These are phyloP conservation scores for Nakaseomyces glabratus DNA, from an alignment of 1,139 yeast species.

Conservation along the genomic window DNA sequence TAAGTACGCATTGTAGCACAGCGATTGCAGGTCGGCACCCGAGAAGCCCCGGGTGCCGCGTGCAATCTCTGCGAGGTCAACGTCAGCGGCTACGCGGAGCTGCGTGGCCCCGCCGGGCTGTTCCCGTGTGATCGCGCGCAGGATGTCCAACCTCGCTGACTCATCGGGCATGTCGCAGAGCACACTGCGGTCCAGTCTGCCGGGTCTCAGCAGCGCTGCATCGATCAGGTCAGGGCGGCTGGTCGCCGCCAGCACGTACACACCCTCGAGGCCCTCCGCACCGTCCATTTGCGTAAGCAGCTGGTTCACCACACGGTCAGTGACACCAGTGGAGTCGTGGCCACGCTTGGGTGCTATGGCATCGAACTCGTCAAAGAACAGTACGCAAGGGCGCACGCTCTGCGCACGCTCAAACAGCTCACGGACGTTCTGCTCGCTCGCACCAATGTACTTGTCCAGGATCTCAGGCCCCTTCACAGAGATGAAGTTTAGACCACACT, in stretches of 20 bases:
- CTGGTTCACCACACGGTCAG: constrained; percentile 95
- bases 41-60: constrained; percentile 64
- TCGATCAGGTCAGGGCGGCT: constrained; percentile 92
- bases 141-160: constrained; percentile 66
- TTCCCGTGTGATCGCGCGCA: constrained; percentile 31
- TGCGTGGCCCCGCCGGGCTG: constrained; percentile 30
- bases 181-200: constrained; percentile 86
- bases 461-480: constrained; percentile 96
- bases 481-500: constrained; percentile 88
- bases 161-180: constrained; percentile 77
- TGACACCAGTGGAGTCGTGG: constrained; percentile 95
- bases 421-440: constrained; percentile 89
- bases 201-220: constrained; percentile 90
- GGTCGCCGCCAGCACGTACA: constrained; percentile 92
- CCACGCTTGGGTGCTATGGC: constrained; percentile 98
- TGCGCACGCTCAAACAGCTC: constrained; percentile 88
- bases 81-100: constrained; percentile 44
- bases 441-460: constrained; percentile 92
- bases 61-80: constrained; percentile 51
- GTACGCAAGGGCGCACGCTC: constrained; percentile 66
- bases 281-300: constrained; percentile 98
- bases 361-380: constrained; percentile 94
- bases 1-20: constrained; percentile 84
- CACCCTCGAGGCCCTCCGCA: constrained; percentile 96
- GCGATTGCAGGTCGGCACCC: constrained; percentile 93